Base-by-base conservation (phyloP, 2,329 filamentous ascomycete genomes). In the Colletotrichum spaethianum region DNA sequence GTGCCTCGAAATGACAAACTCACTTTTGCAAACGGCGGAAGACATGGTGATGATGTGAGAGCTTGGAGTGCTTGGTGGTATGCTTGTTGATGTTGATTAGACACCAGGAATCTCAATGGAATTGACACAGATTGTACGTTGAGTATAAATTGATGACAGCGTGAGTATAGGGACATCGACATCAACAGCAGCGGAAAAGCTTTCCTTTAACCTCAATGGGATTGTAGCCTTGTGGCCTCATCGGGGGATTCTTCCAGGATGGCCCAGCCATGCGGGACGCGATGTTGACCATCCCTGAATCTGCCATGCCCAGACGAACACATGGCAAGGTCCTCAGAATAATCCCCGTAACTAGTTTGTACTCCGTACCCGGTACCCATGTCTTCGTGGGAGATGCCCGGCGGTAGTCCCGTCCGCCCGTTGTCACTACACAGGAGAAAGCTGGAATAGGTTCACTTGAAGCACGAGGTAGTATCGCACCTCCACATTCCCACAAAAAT, bases 151-250 rank as follows among this genome's bases (percentile, higher is more conserved):
- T 18, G 38, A 40, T 2, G 20, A 11, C 26, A 23, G 26, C 14
- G n/a, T 23, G 4, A 6, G 44, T 16, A 33, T 50, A 48, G 8
- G 28, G 31, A 50, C 14, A 23, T 48, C n/a, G 12, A 18, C 4
- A 59, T 18, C 26, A 70, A 31, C 31, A 38, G 16, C 28, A 36
- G n/a, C 44, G 67, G 48, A 70, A 70, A 66, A 62, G 38, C 55
- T 53, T 46, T 67, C 46, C 55, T 69, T 66, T 60, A 62, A 44
- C 64, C 52, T 63, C 33, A 38, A 33, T 23, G 36, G 40, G n/a
- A 31, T 74, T 63, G 68, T 73, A 63, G 75, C 75, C 75, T 77
- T 77, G 55, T 68, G 74, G 75, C 75, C 75, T 77, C 67, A 75
- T 67, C 74, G 59, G 74, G 62, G 69, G 55, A 73, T 66, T 59